Conservation (phyloP, 805 yeast genomes). For the Suhomyces vadensis region DNA sequence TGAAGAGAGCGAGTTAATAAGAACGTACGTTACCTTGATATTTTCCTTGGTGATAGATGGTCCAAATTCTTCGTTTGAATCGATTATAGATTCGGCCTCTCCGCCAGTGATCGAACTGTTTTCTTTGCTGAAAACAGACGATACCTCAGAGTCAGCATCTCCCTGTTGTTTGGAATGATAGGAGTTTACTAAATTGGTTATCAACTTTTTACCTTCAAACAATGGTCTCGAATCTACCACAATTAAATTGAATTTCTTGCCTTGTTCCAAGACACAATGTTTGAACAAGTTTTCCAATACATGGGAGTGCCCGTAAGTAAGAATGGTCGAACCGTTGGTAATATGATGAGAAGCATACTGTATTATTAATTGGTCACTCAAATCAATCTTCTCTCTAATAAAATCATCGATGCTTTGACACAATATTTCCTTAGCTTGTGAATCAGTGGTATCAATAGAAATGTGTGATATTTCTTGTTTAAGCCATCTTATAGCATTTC, state of each 20-base stretch:
- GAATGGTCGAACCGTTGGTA: conserved; percentile 69
- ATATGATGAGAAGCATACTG: conserved; percentile 79
- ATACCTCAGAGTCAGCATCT: conserved; percentile 20
- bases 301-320: conserved; percentile 86
- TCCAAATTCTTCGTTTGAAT: conserved; percentile 7
- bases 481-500: conserved; percentile 95
- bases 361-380: conserved; percentile 78
- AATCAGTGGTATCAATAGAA: conserved; percentile 69
- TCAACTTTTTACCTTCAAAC: conserved; percentile 85
- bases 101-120: conserved; percentile 3
- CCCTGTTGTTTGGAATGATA: conserved; percentile 19
- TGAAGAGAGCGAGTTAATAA: conserved; percentile 71
- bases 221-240: conserved; percentile 93
- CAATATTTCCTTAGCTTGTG: conserved; percentile 64
- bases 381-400: conserved; percentile 79
- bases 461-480: conserved; percentile 88
- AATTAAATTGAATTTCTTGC: conserved; percentile 71
- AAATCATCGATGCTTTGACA: conserved; percentile 73
- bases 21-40: conserved; percentile 72
- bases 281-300: conserved; percentile 76
- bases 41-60: conserved; percentile 48
- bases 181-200: conserved; percentile 56
- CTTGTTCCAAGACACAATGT: conserved; percentile 59
- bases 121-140: conserved; percentile 18
- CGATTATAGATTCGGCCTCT: neutral